A percentile compares a stretch with the other conserved stretches of the same genome.
These are phyloP conservation scores for Thuidium tamariscinum DNA, from an alignment of 225 moss, liverwort and hornwort species.

Conservation along the genomic window DNA sequence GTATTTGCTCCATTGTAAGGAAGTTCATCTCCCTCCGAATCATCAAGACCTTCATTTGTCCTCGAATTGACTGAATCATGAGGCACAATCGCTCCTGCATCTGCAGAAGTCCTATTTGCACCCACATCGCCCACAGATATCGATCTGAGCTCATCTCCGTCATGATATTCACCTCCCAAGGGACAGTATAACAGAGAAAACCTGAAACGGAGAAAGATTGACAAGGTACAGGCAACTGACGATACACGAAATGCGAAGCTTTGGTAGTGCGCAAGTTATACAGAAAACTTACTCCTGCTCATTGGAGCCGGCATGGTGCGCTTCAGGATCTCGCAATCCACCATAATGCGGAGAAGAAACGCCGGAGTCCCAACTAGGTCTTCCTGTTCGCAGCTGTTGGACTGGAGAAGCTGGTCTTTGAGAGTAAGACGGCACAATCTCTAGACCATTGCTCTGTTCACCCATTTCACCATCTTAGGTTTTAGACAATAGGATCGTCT, in stretches of 20 bases:
- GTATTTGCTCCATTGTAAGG: slow-evolving; percentile 16
- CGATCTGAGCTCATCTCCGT: neutral
- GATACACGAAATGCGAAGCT: neutral
- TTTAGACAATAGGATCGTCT: neutral
- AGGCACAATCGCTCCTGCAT: slow-evolving; percentile 40
- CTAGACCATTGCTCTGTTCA: slow-evolving; percentile 78
- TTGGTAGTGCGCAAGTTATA: neutral
- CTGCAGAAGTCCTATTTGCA: slow-evolving; percentile 27
- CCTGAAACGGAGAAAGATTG: neutral
- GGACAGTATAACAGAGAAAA: neutral
- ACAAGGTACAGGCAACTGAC: neutral
- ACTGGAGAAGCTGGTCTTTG: slow-evolving; percentile 71
- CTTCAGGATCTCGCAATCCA: slow-evolving; percentile 36
- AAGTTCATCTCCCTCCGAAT: slow-evolving; percentile 38
- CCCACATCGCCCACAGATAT: neutral
- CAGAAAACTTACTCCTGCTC: slow-evolving; percentile 59
- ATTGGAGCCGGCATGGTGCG: slow-evolving; percentile 36
- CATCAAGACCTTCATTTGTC: slow-evolving; percentile 26
- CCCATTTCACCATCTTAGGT: neutral
- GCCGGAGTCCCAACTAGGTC: slow-evolving; percentile 61
- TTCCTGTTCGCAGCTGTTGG: slow-evolving; percentile 41
- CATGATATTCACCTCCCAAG: neutral
- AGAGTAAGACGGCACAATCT: slow-evolving; percentile 73
- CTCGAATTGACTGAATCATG: slow-evolving; percentile 21
- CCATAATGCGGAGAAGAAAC: slow-evolving; percentile 58